phyloP scores from a whole-genome alignment of 129 eudicot species.

The Saposhnikovia divaricata region DNA sequence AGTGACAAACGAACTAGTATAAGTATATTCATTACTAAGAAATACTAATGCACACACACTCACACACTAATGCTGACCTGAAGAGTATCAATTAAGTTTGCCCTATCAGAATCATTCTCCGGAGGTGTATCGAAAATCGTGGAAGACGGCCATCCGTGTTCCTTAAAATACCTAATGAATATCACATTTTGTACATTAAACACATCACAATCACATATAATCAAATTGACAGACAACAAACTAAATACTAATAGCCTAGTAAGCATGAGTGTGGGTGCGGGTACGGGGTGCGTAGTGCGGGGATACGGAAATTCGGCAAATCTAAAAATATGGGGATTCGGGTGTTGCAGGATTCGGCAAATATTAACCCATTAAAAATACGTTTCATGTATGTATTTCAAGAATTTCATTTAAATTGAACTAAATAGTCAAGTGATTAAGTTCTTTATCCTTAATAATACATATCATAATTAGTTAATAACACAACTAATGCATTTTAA shows the following conservation, averaged over 20 bases:
- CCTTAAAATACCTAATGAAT: conserved; percentile 78
- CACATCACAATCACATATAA: background rate
- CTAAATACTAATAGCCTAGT: background rate
- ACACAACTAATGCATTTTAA: too few relatives aligned
- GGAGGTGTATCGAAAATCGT: conserved; percentile 58
- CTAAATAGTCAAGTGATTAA: too few relatives aligned
- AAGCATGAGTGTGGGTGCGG: too few relatives aligned
- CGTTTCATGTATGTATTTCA: too few relatives aligned
- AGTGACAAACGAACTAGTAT: background rate
- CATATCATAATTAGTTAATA: too few relatives aligned
- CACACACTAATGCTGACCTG: conserved; percentile 37
- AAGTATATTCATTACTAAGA: background rate
- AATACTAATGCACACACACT: background rate
- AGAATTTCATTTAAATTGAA: too few relatives aligned
- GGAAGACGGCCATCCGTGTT: conserved; percentile 96
- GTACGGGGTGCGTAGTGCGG: too few relatives aligned
- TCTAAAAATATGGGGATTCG: too few relatives aligned
- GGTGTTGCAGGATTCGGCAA: too few relatives aligned
- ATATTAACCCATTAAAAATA: too few relatives aligned
- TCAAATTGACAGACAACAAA: background rate
- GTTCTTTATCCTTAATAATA: too few relatives aligned
- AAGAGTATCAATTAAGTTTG: conserved; percentile 63
- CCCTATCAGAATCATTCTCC: conserved; percentile 53
- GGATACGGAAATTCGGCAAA: too few relatives aligned
- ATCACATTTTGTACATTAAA: background rate